Evolutionary conservation across 129 eudicot genomes (phyloP), one percentile per base, ranked within the genome.

Genomic region (Helianthus tuberosus): DNA sequence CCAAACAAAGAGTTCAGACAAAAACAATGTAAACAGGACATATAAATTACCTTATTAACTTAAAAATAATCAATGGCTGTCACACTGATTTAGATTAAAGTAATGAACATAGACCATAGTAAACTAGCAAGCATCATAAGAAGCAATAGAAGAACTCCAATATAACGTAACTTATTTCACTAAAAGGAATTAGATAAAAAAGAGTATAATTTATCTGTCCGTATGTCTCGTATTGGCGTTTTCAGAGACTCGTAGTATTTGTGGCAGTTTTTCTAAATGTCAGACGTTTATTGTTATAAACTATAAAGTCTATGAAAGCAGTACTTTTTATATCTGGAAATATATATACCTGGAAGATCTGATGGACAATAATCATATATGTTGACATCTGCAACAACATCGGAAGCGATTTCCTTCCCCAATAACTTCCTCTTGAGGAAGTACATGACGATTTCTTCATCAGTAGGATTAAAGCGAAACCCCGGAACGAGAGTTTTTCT

Each of bases 401-500:
- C 81, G 16, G 60, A 7, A 49, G 17, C 74, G 13, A 84, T 69
- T 48, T 76, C 84, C 61, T 73, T 91, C 48, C 90, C 88, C 79
- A 64, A 14, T 14, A 86, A 27, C 77, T 91, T 86, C 54, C 78
- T 81, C 78, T 91, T 91, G 27, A 91, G 90, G 73, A 86, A 86
- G 79, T 82, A 84, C 97, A 88, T 69, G 36, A 80, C 74, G 78
- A 88, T 66, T 75, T 86, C 92, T 38, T 61, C 83, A 78, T 91
- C 97, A 64, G 97, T 91, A 41, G 95, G 97, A 63, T 84, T 81
- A 52, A 91, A 91, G 8, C 97, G 91, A 77, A 86, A 88, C 11
- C 97, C 97, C 0, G 92, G 97, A 53, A 79, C 72, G 60, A 78
- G 80, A 44, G 69, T 46, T 61, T 47, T 16, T 67, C 74, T 77